Evolutionary conservation across 2,329 filamentous ascomycete genomes (phyloP).

Genomic region (Dendryphion nanum): DNA sequence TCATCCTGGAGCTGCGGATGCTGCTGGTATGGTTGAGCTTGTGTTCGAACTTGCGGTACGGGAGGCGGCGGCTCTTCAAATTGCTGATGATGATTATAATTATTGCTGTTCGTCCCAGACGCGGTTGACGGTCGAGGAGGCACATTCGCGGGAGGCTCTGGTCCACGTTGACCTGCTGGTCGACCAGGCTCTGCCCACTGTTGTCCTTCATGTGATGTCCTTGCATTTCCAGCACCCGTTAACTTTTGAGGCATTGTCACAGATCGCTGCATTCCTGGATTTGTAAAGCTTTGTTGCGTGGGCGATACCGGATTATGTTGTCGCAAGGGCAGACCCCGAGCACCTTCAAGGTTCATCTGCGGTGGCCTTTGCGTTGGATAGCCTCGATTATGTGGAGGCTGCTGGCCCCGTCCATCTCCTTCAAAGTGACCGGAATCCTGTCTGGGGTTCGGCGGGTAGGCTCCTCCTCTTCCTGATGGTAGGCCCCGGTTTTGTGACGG

Average conservation of each 20-base stretch:
- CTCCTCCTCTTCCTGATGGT: constrained; percentile 15
- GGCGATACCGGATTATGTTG: constrained; percentile 25
- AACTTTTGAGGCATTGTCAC: constrained; percentile 35
- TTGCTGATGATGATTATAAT: constrained; percentile 13
- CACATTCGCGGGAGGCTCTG: constrained; percentile 32
- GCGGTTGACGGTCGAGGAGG: constrained; percentile 39
- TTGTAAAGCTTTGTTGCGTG: constrained; percentile 25
- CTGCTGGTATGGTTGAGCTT: constrained; percentile 17
- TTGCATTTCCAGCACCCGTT: constrained; percentile 10
- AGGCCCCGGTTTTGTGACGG: constrained; percentile 18
- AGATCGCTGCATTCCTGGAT: constrained; percentile 32
- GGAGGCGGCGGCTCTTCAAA: constrained; percentile 28
- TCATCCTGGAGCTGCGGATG: constrained; percentile 21
- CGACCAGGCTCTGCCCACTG: constrained; percentile 37
- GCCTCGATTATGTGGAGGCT: constrained; percentile 21
- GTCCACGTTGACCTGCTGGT: constrained; percentile 35
- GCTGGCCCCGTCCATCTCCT: constrained; percentile 22
- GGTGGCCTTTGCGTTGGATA: constrained; percentile 24
- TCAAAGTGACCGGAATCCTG: constrained; percentile 38
- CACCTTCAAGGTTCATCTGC: constrained; percentile 18
- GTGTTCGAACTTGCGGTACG: constrained; percentile 22
- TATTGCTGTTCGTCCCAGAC: constrained; percentile 26
- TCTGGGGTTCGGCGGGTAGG: constrained; percentile 13
- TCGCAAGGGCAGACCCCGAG: constrained; percentile 12
- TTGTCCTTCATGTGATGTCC: constrained; percentile 19